A percentile compares a stretch with the other conserved stretches of the same genome.
Conservation (phyloP, 495 filamentous ascomycete species). For the Cenococcum geophilum region DNA sequence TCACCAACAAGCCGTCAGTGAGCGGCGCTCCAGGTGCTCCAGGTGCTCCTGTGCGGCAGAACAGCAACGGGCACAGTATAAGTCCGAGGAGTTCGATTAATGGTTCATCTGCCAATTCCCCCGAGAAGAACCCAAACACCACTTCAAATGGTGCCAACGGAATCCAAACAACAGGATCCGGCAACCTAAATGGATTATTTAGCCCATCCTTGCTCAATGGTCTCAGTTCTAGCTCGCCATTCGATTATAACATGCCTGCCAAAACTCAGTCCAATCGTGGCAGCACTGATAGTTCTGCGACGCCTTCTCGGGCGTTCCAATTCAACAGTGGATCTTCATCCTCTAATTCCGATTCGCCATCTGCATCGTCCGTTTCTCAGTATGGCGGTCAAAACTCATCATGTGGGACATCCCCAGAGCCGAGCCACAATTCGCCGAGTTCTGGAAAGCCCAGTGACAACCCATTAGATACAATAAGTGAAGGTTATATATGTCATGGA, state of each 20-base stretch:
- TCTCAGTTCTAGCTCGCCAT: slow-evolving; percentile 35
- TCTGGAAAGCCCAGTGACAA: slow-evolving; percentile 40
- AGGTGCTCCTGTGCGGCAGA: slow-evolving; percentile 20
- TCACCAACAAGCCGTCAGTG: slow-evolving; percentile 9
- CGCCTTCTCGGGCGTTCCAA: slow-evolving; percentile 34
- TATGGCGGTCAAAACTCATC: slow-evolving; percentile 65
- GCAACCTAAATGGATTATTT: slow-evolving; percentile 41
- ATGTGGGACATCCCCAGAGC: slow-evolving; percentile 72
- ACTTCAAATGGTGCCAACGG: slow-evolving; percentile 7
- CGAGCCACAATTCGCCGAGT: slow-evolving; percentile 51
- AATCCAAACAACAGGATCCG: not conserved
- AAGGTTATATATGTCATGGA: slow-evolving; percentile 41
- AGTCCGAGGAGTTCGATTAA: slow-evolving; percentile 34
- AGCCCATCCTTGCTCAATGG: slow-evolving; percentile 44
- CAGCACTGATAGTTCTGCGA: slow-evolving; percentile 31
- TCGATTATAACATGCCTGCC: slow-evolving; percentile 17
- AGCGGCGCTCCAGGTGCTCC: slow-evolving; percentile 5
- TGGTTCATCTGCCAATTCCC: slow-evolving; percentile 22
- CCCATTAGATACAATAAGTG: slow-evolving; percentile 52
- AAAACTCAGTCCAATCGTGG: slow-evolving; percentile 8
- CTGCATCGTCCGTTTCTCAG: slow-evolving; percentile 51
- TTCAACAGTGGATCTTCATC: slow-evolving; percentile 38
- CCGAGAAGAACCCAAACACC: slow-evolving; percentile 14
- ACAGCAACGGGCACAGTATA: slow-evolving; percentile 30
- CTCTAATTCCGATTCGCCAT: slow-evolving; percentile 51